Base-by-base conservation (phyloP, 352 stramenopile genomes). In the Phytophthora hybrid region DNA sequence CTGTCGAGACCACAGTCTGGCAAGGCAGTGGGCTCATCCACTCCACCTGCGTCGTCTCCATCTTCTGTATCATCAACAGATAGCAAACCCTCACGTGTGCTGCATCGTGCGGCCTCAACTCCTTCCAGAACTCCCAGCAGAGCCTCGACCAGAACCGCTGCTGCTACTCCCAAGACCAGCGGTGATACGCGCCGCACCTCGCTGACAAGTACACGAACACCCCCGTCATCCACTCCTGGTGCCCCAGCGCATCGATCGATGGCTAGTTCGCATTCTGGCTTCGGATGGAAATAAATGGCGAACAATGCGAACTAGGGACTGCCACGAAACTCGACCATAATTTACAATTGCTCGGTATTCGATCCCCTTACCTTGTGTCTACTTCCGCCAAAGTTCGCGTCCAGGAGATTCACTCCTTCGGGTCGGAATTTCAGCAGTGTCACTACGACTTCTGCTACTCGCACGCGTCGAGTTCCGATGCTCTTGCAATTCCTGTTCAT, bases 401-500 rank as follows among this genome's bases (percentile, higher is more conserved):
- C 31, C 55, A 31, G 56, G 51, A 29, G 63, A 74, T 41, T 10
- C 41, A 39, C 23, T 59, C 18, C 58, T 58, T 46, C 59, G 57
- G 18, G 39, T 55, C 21, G 58, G 51, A 41, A 16, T 13, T 11
- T 39, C 65, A 8, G 21, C 58, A 10, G 1, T 6, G 29, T 13
- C 51, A 52, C 19, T 29, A 29, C 26, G 29, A 13, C 29, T 64
- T 39, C 55, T 69, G 46, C 53, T 59, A 59, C 60, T 60, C 13
- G 34, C 39, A 1, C 59, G 74, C 29, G 65, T 46, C 7, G 63
- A 51, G 39, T 70, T 69, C 5, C 75, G 69, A 61, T 67, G 76
- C 5, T 71, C 52, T 64, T 84, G 76, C 10, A 88, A 60, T 49
- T 84, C 74, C 13, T 78, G 73, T 66, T 88, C 78, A 39, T 88